Evolutionary conservation across 179 eudicot genomes (phyloP).

Genomic region (Gypsophila paniculata): DNA sequence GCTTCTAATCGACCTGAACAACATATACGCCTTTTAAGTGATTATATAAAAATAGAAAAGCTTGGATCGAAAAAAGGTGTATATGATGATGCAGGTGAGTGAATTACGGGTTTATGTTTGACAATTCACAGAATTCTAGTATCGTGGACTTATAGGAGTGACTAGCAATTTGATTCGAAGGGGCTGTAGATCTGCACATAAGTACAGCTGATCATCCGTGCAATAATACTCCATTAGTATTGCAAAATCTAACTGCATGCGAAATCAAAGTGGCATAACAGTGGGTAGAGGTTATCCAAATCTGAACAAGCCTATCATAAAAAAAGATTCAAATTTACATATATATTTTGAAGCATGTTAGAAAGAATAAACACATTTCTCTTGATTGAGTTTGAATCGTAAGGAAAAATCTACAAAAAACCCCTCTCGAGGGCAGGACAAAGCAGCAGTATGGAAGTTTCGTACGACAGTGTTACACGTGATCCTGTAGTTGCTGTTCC

Average conservation of each 20-base stretch:
- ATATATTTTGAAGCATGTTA: constrained; percentile 25
- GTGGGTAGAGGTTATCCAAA: constrained; percentile 4
- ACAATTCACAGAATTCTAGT: neutral
- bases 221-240: no score
- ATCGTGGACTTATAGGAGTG: neutral
- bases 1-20: no score
- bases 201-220: neutral
- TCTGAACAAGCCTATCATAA: neutral
- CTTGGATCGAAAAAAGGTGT: neutral
- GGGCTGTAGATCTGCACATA: neutral
- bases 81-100: neutral
- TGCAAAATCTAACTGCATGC: no score
- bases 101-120: neutral
- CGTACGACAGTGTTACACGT: constrained; percentile 24
- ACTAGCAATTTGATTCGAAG: neutral
- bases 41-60: neutral
- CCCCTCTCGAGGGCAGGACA: constrained; percentile 34
- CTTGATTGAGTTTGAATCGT: constrained; percentile 30
- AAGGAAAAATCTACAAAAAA: constrained; percentile 34
- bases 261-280: neutral
- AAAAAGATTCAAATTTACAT: constrained; percentile 29
- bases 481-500: constrained; percentile 27
- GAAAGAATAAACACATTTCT: constrained; percentile 31
- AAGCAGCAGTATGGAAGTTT: constrained; percentile 17
- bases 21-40: no score